These are phyloP conservation scores for Clonostachys rosea DNA, from an alignment of 2,329 filamentous ascomycete genomes.

Conservation along the genomic window DNA sequence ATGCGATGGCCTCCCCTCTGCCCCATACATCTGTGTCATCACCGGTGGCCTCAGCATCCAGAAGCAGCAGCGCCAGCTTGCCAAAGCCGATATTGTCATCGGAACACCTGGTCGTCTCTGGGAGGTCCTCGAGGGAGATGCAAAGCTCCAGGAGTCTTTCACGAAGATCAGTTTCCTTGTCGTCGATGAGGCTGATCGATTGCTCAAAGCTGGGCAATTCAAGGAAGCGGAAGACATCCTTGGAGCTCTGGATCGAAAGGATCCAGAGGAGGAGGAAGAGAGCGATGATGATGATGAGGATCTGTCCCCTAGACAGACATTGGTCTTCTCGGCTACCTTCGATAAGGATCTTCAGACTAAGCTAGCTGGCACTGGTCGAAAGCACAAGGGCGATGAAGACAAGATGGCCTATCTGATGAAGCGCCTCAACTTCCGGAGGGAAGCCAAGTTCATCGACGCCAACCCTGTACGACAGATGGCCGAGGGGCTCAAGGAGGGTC, in stretches of 20 bases:
- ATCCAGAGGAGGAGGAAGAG: slow-evolving; percentile 54
- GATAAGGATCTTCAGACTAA: slow-evolving; percentile 90
- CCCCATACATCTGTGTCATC: slow-evolving; percentile 75
- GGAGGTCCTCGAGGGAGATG: slow-evolving; percentile 82
- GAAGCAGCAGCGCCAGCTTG: slow-evolving; percentile 84
- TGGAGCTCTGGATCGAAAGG: slow-evolving; percentile 67
- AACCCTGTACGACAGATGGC: slow-evolving; percentile 91
- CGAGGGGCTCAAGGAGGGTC: slow-evolving; percentile 75
- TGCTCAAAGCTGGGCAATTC: slow-evolving; percentile 90
- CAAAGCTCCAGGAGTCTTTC: slow-evolving; percentile 65
- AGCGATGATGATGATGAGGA: slow-evolving; percentile 44
- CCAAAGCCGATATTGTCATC: slow-evolving; percentile 85
- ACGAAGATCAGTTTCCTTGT: slow-evolving; percentile 77
- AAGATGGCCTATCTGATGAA: slow-evolving; percentile 91
- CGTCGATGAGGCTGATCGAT: slow-evolving; percentile 87
- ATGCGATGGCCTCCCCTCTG: slow-evolving; percentile 52
- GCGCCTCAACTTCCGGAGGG: slow-evolving; percentile 81
- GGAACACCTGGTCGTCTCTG: slow-evolving; percentile 89
- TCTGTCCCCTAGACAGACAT: slow-evolving; percentile 65
- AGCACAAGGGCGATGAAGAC: slow-evolving; percentile 53
- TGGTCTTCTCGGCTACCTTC: slow-evolving; percentile 97
- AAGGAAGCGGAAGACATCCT: slow-evolving; percentile 91
- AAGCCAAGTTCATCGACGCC: slow-evolving; percentile 87
- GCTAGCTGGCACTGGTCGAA: slow-evolving; percentile 66
- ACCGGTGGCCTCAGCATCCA: slow-evolving; percentile 92